Base-by-base conservation (phyloP, 1,139 yeast species). In the Suhomyces taliae region DNA sequence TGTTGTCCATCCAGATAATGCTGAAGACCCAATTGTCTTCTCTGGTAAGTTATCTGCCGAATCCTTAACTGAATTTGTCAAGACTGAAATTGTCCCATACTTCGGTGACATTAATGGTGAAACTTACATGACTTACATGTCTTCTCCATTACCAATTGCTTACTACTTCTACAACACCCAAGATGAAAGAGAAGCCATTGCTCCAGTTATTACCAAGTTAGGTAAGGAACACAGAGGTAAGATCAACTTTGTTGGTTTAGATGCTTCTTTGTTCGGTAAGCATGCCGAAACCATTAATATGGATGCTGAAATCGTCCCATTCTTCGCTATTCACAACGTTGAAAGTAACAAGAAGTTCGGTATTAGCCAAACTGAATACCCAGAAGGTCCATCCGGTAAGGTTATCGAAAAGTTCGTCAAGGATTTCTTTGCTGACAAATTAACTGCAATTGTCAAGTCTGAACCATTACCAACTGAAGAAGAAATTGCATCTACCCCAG, bases 261-360 rank as follows among this genome's bases (percentile, higher is more conserved):
- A 93, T 64, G 95, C 97, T 49, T 65, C 74, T 50, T 74, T 76
- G 62, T 95, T 73, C 64, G 98, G 97, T 57, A 83, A 82, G 72
- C 98, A 93, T 64, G 97, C 98, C 50, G 87, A 81, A 61, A 82
- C 85, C 67, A 80, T 93, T 67, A 90, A 87, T 78, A 83, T 93
- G 82, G 78, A 86, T 70, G 75, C 78, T 24, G 87, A 87, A 66
- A 77, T 85, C 60, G 86, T 89, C 81, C 99, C 99, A 62, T 82
- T 95, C 49, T 86, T 95, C 65, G 96, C 85, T 44, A 87, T 93
- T 57, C 97, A 91, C 70, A 88, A 90, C 64, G 64, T 81, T 54
- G 69, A 63, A 29, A 65, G 72, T 43, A 87, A 89, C 75, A 76
- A 78, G 68, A 93, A 91, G 76, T 93, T 75, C 67, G 95, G 95